Percentiles rank a stretch among this genome's conserved stretches.
These are phyloP conservation scores for Aethionema arabicum DNA, from an alignment of 345 rosid genomes.

Conservation along the genomic window DNA sequence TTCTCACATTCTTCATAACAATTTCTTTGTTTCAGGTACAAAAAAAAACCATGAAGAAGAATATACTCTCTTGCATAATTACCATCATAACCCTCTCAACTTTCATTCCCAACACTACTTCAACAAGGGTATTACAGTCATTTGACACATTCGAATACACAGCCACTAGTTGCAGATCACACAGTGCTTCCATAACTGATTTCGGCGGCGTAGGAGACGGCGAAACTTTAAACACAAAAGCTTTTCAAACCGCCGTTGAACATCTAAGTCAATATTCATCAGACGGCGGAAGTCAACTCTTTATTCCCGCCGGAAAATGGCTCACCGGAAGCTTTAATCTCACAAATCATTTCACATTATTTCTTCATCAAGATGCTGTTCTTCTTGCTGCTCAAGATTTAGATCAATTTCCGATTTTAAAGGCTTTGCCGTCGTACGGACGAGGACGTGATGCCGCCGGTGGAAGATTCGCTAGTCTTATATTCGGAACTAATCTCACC, in stretches of 20 bases:
- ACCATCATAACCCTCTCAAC: constrained; percentile 21
- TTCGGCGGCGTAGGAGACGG: constrained; percentile 94
- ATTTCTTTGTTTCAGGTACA: constrained; percentile 1
- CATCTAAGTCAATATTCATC: constrained; percentile 53
- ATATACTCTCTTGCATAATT: constrained; percentile 16
- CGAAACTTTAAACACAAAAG: constrained; percentile 68
- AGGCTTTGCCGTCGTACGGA: constrained; percentile 87
- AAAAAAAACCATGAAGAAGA: constrained; percentile 29
- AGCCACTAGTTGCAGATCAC: constrained; percentile 75
- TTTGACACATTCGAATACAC: constrained; percentile 55
- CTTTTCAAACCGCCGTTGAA: constrained; percentile 64
- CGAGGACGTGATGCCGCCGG: constrained; percentile 89
- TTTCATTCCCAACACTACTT: neutral
- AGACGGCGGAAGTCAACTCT: constrained; percentile 70
- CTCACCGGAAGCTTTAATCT: constrained; percentile 84
- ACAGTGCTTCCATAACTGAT: constrained; percentile 76
- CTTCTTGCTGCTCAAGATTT: constrained; percentile 85
- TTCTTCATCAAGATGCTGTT: constrained; percentile 74
- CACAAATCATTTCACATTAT: constrained; percentile 83
- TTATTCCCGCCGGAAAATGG: constrained; percentile 85
- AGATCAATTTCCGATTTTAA: constrained; percentile 64
- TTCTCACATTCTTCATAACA: too few species aligned
- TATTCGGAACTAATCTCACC: constrained; percentile 85
- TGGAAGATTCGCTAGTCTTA: constrained; percentile 77
- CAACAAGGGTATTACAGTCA: constrained; percentile 26